Conservation (phyloP, 2,329 filamentous ascomycete genomes). For the Fusarium brachygibbosum region DNA sequence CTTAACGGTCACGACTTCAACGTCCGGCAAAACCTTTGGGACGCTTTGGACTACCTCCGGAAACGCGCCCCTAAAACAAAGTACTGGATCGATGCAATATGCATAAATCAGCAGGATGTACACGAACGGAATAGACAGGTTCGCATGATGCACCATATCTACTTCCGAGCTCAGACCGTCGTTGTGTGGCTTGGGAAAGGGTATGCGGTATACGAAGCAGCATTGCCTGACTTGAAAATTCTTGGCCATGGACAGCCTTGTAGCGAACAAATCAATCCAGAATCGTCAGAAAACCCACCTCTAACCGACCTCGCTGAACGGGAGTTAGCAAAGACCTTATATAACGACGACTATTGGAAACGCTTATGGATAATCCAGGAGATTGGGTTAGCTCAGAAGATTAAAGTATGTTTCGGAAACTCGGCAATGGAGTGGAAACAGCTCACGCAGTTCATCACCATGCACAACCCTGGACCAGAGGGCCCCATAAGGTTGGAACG, state of each 20-base stretch:
- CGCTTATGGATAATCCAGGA: not conserved
- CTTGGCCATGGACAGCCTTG: accelerated
- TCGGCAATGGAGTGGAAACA: not conserved
- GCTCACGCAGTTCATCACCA: not conserved
- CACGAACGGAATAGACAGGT: not conserved
- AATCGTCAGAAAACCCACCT: accelerated
- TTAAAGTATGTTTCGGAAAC: not conserved
- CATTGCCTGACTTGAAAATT: not conserved
- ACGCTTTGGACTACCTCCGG: not conserved
- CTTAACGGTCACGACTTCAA: not conserved
- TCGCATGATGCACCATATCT: conserved; percentile 6
- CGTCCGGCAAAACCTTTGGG: not conserved
- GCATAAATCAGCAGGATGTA: not conserved
- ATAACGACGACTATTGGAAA: not conserved
- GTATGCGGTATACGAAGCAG: not conserved
- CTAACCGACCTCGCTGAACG: accelerated
- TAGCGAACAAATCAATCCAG: accelerated
- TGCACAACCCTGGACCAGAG: accelerated
- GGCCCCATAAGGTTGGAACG: not conserved
- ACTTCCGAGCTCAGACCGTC: not conserved
- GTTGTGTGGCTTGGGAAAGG: not conserved
- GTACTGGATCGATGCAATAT: not conserved
- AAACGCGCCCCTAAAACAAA: not conserved
- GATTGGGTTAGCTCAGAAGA: not conserved
- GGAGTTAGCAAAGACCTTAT: not conserved